Evolutionary conservation across 306 rosid genomes (phyloP).

Genomic region (Spatholobus suberectus): DNA sequence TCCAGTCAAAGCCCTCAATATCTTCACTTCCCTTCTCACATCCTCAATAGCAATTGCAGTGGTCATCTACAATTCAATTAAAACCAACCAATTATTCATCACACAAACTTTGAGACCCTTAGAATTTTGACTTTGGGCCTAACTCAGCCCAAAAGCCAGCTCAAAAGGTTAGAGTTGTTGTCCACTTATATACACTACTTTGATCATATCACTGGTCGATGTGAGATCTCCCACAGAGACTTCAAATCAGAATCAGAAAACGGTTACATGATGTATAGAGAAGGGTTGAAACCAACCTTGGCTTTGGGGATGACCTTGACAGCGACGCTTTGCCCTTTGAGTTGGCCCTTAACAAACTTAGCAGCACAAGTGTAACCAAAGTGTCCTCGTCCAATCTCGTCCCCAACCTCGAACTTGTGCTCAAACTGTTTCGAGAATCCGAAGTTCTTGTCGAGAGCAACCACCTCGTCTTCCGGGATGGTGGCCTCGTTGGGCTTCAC

Average conservation of each 20-base stretch:
- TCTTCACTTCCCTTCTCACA: slow-evolving; percentile 95
- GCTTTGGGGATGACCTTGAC: slow-evolving; percentile 90
- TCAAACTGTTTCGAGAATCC: slow-evolving; percentile 85
- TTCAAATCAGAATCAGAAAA: no score
- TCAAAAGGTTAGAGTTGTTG: no score
- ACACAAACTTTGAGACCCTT: no score
- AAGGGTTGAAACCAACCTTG: slow-evolving; percentile 59
- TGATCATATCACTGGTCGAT: no score
- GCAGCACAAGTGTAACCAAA: slow-evolving; percentile 89
- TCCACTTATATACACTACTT: no score
- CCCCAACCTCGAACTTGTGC: slow-evolving; percentile 79
- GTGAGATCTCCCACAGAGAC: no score
- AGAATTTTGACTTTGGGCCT: no score
- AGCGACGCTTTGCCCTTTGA: slow-evolving; percentile 76
- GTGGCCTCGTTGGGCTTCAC: slow-evolving; percentile 83
- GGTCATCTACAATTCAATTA: slow-evolving; percentile 74
- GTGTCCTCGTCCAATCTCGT: slow-evolving; percentile 92
- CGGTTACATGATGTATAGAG: no score
- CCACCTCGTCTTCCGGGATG: slow-evolving; percentile 63
- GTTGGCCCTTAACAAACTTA: slow-evolving; percentile 71
- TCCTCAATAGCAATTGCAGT: slow-evolving; percentile 96
- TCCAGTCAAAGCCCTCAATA: slow-evolving; percentile 88
- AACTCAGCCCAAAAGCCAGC: no score
- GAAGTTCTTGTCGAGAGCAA: slow-evolving; percentile 76
- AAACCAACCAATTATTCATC: slow-evolving; percentile 20